Conservation (phyloP, 257 asterid species). For the Fraxinus pennsylvanica region DNA sequence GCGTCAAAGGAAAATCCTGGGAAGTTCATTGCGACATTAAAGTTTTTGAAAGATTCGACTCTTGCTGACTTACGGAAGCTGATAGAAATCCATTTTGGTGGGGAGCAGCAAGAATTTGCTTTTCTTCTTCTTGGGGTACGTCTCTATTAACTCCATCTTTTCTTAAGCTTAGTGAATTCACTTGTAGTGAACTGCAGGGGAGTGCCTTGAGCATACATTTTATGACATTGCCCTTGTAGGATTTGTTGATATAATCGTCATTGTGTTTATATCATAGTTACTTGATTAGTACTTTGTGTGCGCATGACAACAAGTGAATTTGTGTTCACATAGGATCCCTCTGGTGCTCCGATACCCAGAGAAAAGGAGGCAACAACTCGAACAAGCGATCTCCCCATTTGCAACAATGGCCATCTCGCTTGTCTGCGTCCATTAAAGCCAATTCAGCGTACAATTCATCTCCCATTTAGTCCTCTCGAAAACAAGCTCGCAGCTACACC, state of each 20-base stretch:
- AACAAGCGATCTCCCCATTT: too few species aligned
- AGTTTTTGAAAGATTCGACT: slow-evolving; percentile 60
- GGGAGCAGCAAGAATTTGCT: slow-evolving; percentile 58
- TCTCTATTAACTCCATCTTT: background rate
- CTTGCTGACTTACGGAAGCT: slow-evolving; percentile 81
- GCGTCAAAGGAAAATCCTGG: slow-evolving; percentile 76
- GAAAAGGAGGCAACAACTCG: too few species aligned
- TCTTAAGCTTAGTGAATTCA: background rate
- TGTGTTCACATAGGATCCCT: too few species aligned
- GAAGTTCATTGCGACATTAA: slow-evolving; percentile 57
- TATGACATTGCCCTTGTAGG: too few species aligned
- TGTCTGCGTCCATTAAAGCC: too few species aligned
- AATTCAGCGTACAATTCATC: slow-evolving; percentile 20
- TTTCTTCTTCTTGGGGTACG: slow-evolving; percentile 64
- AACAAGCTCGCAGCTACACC: slow-evolving; percentile 58
- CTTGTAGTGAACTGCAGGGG: too few species aligned
- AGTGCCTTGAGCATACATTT: background rate
- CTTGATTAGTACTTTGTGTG: too few species aligned
- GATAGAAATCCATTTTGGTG: slow-evolving; percentile 72
- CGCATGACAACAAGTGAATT: too few species aligned
- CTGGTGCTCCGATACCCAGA: too few species aligned
- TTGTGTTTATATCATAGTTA: too few species aligned
- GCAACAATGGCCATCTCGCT: too few species aligned
- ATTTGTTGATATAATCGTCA: too few species aligned
- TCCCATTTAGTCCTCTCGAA: slow-evolving; percentile 56